A percentile compares a stretch with the other conserved stretches of the same genome.
Evolutionary conservation across 306 rosid genomes (phyloP).

Genomic region (Benincasa hispida): DNA sequence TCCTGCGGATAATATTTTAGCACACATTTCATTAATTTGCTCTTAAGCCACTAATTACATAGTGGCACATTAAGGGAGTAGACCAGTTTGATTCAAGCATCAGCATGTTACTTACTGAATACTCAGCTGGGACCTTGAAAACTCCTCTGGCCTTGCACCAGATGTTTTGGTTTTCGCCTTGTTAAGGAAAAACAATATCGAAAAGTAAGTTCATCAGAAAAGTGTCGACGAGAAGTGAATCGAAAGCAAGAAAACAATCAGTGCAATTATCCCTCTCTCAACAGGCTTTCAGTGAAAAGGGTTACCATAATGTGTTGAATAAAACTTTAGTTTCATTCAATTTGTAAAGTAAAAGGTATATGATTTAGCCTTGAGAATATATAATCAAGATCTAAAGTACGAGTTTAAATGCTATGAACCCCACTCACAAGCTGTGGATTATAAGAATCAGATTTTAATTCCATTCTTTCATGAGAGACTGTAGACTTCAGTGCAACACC

Average conservation of each 20-base stretch:
- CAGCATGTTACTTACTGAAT: conserved; percentile 33
- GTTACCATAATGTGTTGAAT: not conserved
- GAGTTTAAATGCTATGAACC: not conserved
- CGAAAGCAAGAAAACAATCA: not conserved
- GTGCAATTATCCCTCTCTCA: not conserved
- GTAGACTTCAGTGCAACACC: conserved; percentile 30
- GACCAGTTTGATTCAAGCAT: conserved; percentile 5
- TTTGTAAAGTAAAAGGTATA: not conserved
- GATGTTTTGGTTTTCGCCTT: conserved; percentile 26
- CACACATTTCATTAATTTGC: not conserved
- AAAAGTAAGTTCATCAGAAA: not conserved
- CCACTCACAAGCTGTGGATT: conserved; percentile 43
- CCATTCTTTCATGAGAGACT: conserved; percentile 22
- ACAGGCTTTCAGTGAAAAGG: not conserved
- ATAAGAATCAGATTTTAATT: conserved; percentile 17
- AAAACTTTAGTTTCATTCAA: not conserved
- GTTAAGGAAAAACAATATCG: not conserved
- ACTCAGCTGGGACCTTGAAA: conserved; percentile 24
- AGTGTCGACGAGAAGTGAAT: not conserved
- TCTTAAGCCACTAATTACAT: not conserved
- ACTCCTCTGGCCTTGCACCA: conserved; percentile 30
- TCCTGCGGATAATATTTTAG: conserved; percentile 12
- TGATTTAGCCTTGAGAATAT: not conserved
- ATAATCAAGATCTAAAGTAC: not conserved
- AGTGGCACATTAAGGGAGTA: conserved; percentile 13